Evolutionary conservation across 1,284 basidiomycete species (phyloP).

Genomic region (Puccinia coronata): DNA sequence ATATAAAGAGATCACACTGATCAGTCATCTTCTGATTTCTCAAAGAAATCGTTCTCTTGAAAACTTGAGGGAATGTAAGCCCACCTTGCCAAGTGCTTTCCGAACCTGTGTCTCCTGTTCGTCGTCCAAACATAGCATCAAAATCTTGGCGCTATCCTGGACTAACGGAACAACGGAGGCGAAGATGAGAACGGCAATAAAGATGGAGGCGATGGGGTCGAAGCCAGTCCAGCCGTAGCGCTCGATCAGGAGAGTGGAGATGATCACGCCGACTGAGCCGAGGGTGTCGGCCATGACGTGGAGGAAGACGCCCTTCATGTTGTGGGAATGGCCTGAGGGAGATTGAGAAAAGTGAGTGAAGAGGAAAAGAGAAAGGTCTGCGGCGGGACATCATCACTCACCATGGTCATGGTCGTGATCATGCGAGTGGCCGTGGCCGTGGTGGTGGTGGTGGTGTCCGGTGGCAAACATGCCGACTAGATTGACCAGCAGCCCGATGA

Average conservation of each 20-base stretch:
- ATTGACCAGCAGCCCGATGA: conserved; percentile 86
- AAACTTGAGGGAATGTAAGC: conserved; percentile 53
- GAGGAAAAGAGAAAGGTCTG: conserved; percentile 59
- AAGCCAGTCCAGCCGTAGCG: conserved; percentile 99
- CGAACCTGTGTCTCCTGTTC: conserved; percentile 70
- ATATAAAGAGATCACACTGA: conserved; percentile 14
- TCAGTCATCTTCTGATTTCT: not conserved
- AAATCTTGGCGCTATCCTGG: conserved; percentile 83
- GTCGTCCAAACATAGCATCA: conserved; percentile 79
- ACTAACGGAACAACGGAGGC: conserved; percentile 94
- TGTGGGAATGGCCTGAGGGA: conserved; percentile 76
- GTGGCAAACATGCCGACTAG: conserved; percentile 99
- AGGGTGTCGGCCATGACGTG: conserved; percentile 63
- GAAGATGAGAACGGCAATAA: conserved; percentile 92
- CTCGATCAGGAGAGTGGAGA: conserved; percentile 92
- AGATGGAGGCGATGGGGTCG: conserved; percentile 94
- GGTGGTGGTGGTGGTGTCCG: conserved; percentile 64
- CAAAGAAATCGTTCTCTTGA: not conserved
- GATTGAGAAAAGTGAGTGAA: conserved; percentile 59
- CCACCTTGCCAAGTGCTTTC: conserved; percentile 74
- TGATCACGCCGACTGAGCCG: conserved; percentile 96
- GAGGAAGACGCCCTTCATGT: conserved; percentile 99
- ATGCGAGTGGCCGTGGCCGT: conserved; percentile 52
- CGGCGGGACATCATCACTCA: conserved; percentile 45
- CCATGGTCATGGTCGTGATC: conserved; percentile 49